These are phyloP conservation scores for Davidsoniella eucalypti DNA, from an alignment of 2,329 filamentous ascomycete genomes.

Conservation along the genomic window DNA sequence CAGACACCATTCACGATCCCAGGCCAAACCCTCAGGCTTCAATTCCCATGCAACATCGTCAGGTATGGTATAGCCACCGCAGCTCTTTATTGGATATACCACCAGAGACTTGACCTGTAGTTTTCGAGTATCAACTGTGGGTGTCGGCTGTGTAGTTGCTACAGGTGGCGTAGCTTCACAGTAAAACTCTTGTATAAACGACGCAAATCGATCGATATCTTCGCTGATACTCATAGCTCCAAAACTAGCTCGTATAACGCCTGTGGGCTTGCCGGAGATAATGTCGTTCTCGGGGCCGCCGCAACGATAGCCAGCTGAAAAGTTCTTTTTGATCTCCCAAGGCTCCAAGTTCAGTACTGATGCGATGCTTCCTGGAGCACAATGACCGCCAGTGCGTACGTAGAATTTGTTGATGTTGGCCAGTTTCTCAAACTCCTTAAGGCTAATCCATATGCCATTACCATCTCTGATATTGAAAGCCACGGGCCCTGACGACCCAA, in stretches of 20 bases:
- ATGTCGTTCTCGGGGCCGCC: conserved; percentile 62
- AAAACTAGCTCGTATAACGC: conserved; percentile 68
- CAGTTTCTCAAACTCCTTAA: conserved; percentile 75
- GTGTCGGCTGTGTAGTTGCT: not conserved
- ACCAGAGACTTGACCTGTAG: conserved; percentile 42
- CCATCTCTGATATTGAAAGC: conserved; percentile 68
- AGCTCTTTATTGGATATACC: conserved; percentile 91
- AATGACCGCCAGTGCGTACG: conserved; percentile 73
- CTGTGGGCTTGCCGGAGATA: conserved; percentile 70
- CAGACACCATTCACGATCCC: conserved; percentile 95
- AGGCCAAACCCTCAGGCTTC: conserved; percentile 64
- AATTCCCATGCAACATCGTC: conserved; percentile 53
- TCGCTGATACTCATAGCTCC: conserved; percentile 73
- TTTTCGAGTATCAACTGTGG: not conserved
- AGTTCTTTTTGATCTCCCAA: conserved; percentile 73
- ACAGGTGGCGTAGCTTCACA: not conserved
- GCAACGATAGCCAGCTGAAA: conserved; percentile 70
- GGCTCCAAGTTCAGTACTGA: conserved; percentile 54
- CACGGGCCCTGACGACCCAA: conserved; percentile 53
- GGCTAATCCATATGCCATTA: conserved; percentile 57
- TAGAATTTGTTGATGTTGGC: conserved; percentile 66
- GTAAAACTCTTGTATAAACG: conserved; percentile 49
- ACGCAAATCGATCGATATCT: conserved; percentile 57
- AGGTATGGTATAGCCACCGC: conserved; percentile 61
- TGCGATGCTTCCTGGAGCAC: conserved; percentile 79